Base-by-base conservation (phyloP, 1,284 basidiomycete genomes). In the Fomitopsis betulina region DNA sequence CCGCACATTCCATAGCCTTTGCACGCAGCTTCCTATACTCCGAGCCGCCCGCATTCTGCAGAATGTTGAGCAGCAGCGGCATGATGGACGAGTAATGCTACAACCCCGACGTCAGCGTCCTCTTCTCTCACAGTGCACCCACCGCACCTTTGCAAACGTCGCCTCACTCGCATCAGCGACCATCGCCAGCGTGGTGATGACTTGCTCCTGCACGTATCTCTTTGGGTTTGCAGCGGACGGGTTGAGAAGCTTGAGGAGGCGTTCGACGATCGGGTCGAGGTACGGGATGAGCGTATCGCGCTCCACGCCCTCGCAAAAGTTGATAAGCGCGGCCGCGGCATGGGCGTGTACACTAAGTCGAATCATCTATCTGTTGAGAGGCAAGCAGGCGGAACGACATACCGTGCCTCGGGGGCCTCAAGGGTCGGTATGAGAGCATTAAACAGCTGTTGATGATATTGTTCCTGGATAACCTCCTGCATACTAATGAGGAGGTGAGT, bases 1-100 rank as follows among this genome's bases (percentile, higher is more conserved):
- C 88, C 0, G 89, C 91, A 68, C 92, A 94, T 66, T 94, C 91
- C 87, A 94, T 93, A 3, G 89, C 88, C 65, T 93, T 89, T 40
- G 86, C 84, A 23, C 87, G 76, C 52, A 94, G 67, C 64, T 85
- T 87, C 37, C 81, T 76, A 68, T 89, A 86, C 58, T 86, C 84
- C 2, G 79, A 70, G 1, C 82, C 80, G 50, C 83, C 82, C n/a
- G 86, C 87, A 54, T 89, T 87, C 40, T 80, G 74, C 53, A 93
- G 75, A 0, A 91, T 86, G 60, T 84, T 86, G 62, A 92, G 68
- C 19, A 92, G 69, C 7, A 91, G 74, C 0, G 89, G 89, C 88
- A 92, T 92, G 60, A 91, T 89, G 5, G 81, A 77, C 13, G 79
- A 68, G 66, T 92, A 92, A 70, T 90, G 86, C 85, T 90, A 65